Evolutionary conservation across 495 filamentous ascomycete genomes (phyloP), one percentile per base, ranked within the genome.

Genomic region (Lophium mytilinum): DNA sequence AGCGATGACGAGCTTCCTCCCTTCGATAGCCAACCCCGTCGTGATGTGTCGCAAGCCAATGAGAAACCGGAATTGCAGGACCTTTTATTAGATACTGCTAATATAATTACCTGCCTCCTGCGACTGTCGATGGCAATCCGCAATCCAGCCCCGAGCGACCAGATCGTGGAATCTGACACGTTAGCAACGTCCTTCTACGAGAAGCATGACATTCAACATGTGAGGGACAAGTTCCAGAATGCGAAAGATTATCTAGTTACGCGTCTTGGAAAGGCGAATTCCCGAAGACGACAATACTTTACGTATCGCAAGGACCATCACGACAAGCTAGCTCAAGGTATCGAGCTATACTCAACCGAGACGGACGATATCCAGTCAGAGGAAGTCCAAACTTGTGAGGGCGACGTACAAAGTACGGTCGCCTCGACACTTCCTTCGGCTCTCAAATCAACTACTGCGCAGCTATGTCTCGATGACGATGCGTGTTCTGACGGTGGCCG

Each of bases 31-130:
- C 24, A 30, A 30, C 24, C 24, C 24, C 3, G 24, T 30, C 24
- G 6, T 6, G 24, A 30, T 6, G 24, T 6, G 6, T 30, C 24
- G 24, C 24, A 30, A 30, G 24, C 24, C 24, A 6, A 30, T 30
- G 6, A 30, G 24, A 2, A 30, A 12, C 50, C 51, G 4, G 57
- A 54, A 34, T 37, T 60, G 8, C 41, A 60, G 45, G 36, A 50
- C n/a, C 52, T 60, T 45, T 18, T 55, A 0, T 49, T 33, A 9
- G 55, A 55, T 18, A 43, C 45, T 9, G 41, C 57, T 9, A 52
- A 60, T 24, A 60, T 60, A 8, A 54, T 49, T 21, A 60, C 57
- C 12, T 60, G 57, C 24, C 37, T 60, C 21, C 54, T 60, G 50
- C 57, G 51, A 9, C 51, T 60, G 7, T 55, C 57, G 10, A 50